Conservation (phyloP, 2,329 filamentous ascomycete genomes). For the Ophiocordyceps australis region DNA sequence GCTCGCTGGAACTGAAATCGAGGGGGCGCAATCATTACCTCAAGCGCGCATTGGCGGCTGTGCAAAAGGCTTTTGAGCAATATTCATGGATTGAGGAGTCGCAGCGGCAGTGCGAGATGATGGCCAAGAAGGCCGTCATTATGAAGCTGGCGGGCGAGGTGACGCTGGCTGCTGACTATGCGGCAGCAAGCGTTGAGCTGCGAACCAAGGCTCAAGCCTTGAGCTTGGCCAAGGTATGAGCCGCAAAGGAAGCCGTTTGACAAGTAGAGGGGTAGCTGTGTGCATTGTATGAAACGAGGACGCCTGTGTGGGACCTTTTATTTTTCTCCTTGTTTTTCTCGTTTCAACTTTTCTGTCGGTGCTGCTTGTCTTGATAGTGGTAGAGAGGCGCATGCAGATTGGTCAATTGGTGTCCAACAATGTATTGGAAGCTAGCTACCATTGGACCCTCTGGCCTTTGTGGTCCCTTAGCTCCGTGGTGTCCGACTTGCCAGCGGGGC, state of each 20-base stretch:
- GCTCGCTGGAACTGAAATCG: conserved; percentile 23
- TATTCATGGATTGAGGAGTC: conserved; percentile 49
- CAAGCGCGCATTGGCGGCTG: conserved; percentile 36
- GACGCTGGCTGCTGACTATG: conserved; percentile 45
- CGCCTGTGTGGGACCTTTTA: too few relatives aligned
- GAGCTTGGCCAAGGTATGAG: too few relatives aligned
- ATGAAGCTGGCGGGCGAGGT: conserved; percentile 52
- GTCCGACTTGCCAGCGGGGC: conserved; percentile 5
- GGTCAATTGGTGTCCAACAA: too few relatives aligned
- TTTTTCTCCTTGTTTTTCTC: too few relatives aligned
- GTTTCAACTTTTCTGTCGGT: too few relatives aligned
- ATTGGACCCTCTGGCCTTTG: conserved; percentile 18
- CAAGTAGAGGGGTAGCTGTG: too few relatives aligned
- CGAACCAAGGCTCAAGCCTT: conserved; percentile 18
- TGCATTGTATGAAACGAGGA: too few relatives aligned
- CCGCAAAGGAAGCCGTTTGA: too few relatives aligned
- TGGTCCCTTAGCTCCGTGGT: conserved; percentile 15
- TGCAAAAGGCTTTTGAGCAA: conserved; percentile 43
- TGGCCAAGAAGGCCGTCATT: conserved; percentile 67
- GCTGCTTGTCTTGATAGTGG: too few relatives aligned
- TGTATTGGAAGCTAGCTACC: too few relatives aligned
- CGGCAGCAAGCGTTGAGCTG: conserved; percentile 44
- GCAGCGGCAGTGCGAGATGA: conserved; percentile 55
- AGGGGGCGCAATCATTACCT: conserved; percentile 35
- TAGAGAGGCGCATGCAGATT: too few relatives aligned